These are phyloP conservation scores for Trifolium subterraneum DNA, from an alignment of 306 rosid genomes.

Conservation along the genomic window DNA sequence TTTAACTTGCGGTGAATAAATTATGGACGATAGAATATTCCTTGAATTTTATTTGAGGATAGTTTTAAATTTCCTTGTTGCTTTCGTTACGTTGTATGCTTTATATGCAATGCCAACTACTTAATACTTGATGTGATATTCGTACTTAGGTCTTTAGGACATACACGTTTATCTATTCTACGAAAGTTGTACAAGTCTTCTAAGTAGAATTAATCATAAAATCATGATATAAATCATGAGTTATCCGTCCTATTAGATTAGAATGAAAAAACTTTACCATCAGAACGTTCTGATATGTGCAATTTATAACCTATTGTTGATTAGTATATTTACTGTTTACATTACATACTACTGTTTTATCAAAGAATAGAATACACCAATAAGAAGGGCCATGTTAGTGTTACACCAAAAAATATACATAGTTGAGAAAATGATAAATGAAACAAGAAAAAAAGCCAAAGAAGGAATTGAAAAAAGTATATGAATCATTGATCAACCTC, in stretches of 20 bases:
- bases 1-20: conserved; percentile 33
- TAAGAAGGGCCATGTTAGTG: conserved; percentile 2
- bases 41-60: neutral
- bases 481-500: conserved; percentile 37
- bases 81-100: neutral
- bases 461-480: too few species aligned
- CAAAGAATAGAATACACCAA: conserved; percentile 4
- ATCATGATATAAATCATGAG: too few species aligned
- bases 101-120: neutral
- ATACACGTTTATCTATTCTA: neutral
- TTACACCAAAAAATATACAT: conserved; percentile 2
- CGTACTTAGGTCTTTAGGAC: neutral
- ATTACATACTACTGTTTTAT: neutral
- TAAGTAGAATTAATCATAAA: too few species aligned
- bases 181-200: neutral
- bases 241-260: too few species aligned
- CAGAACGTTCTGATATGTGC: neutral
- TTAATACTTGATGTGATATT: neutral
- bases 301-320: conserved; percentile 3
- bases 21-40: conserved; percentile 11
- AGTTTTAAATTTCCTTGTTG: neutral
- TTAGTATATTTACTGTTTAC: neutral
- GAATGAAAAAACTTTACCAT: too few species aligned
- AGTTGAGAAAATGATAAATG: neutral
- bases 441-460: neutral